These are phyloP conservation scores for Moricandia arvensis DNA, from an alignment of 345 rosid species.

Conservation along the genomic window DNA sequence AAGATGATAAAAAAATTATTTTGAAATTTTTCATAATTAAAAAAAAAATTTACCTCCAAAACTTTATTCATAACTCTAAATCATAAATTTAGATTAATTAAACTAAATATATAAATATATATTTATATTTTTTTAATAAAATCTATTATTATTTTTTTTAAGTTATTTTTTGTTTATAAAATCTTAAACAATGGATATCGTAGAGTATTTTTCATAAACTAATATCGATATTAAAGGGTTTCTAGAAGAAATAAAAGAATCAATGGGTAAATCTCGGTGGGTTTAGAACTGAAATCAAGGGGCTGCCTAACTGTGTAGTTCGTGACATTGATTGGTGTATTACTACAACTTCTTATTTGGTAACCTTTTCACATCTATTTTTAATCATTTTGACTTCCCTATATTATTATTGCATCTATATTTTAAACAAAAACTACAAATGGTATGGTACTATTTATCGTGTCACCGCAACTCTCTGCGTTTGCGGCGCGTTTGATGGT, in stretches of 20 bases:
- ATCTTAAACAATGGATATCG: no score
- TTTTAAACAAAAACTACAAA: not conserved
- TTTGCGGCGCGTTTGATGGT: conserved; percentile 23
- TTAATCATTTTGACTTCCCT: not conserved
- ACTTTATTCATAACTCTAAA: no score
- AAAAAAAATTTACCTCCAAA: no score
- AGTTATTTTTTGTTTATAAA: no score
- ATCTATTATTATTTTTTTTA: no score
- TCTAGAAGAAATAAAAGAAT: not conserved
- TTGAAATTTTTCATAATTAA: no score
- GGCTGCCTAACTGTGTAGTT: conserved; percentile 6
- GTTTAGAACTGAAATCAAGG: conserved; percentile 14
- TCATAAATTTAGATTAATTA: no score
- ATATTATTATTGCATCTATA: not conserved
- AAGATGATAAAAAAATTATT: no score
- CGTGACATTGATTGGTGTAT: conserved; percentile 7
- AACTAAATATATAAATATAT: no score
- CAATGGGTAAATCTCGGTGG: conserved; percentile 14
- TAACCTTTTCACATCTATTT: not conserved
- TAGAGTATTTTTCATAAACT: no score
- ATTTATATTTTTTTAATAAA: no score
- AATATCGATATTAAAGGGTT: no score
- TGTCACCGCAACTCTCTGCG: conserved; percentile 3
- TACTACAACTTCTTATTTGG: conserved; percentile 3
- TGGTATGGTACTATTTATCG: not conserved